Evolutionary conservation across 331 rosid species (phyloP).

Genomic region (Arachis monticola): DNA sequence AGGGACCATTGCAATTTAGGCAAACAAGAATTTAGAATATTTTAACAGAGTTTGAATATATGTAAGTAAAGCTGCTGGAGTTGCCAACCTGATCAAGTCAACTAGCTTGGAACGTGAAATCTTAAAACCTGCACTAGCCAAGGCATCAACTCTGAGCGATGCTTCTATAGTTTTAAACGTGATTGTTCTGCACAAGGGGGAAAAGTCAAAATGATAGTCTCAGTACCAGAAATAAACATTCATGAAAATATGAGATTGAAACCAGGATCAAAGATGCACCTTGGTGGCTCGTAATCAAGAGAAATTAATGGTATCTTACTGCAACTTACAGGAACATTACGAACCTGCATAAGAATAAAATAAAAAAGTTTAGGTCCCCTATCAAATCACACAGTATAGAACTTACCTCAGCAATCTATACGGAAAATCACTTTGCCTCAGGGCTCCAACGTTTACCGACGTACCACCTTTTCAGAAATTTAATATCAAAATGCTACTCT

Average conservation of each 20-base stretch:
- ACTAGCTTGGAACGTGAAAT: conserved; percentile 90
- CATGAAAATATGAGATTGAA: conserved; percentile 18
- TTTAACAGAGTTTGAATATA: neutral
- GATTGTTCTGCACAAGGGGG: conserved; percentile 66
- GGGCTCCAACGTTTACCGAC: neutral
- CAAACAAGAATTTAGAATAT: conserved; percentile 18
- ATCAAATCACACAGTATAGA: neutral
- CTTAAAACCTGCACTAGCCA: conserved; percentile 98
- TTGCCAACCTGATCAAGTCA: conserved; percentile 73
- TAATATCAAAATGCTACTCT: too few species aligned
- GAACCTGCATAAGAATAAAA: conserved; percentile 66
- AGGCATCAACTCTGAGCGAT: conserved; percentile 86
- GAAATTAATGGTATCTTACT: conserved; percentile 79
- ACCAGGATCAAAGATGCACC: conserved; percentile 42
- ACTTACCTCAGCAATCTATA: neutral
- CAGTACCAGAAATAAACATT: conserved; percentile 19
- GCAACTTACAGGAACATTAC: conserved; percentile 80
- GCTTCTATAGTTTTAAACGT: conserved; percentile 81
- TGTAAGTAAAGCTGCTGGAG: neutral
- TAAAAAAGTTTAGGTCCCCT: conserved; percentile 18
- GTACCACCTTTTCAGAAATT: too few species aligned
- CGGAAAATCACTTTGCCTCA: neutral
- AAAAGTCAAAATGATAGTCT: conserved; percentile 15
- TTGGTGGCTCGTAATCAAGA: conserved; percentile 93
- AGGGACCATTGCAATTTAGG: conserved; percentile 11